Evolutionary conservation across 306 rosid genomes (phyloP).

Genomic region (Cucurbita ficifolia): DNA sequence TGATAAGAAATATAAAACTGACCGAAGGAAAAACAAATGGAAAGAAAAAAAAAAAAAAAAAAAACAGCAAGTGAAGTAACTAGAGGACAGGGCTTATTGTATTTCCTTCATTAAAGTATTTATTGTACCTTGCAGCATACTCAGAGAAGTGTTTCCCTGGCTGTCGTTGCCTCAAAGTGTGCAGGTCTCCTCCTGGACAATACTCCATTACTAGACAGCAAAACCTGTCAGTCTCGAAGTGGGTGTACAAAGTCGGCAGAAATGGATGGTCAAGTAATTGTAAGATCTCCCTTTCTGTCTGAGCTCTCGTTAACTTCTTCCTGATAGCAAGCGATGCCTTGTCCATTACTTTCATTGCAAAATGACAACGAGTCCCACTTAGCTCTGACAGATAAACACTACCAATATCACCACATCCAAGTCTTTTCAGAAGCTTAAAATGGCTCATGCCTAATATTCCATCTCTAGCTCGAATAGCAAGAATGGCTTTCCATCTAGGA

Average conservation of each 20-base stretch:
- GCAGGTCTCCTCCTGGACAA: conserved; percentile 98
- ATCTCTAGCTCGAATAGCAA: conserved; percentile 83
- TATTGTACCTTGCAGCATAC: conserved; percentile 90
- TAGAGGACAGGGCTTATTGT: neutral
- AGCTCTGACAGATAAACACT: conserved; percentile 96
- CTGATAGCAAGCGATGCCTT: conserved; percentile 91
- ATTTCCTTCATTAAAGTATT: neutral
- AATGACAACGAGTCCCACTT: conserved; percentile 85
- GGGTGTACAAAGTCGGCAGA: conserved; percentile 89
- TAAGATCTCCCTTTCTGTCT: conserved; percentile 91
- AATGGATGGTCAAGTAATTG: conserved; percentile 98
- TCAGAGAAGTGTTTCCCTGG: conserved; percentile 98
- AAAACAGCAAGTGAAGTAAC: neutral
- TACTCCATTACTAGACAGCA: conserved; percentile 96
- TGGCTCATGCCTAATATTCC: conserved; percentile 97
- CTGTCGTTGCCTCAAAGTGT: conserved; percentile 95
- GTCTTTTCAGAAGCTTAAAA: conserved; percentile 75
- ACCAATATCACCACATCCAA: conserved; percentile 98
- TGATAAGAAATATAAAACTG: neutral
- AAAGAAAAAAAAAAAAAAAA: neutral
- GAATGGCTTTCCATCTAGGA: conserved; percentile 98
- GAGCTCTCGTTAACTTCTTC: conserved; percentile 92
- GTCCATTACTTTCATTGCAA: conserved; percentile 99
- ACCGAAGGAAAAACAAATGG: neutral
- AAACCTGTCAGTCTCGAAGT: conserved; percentile 94